Evolutionary conservation across 2,329 filamentous ascomycete genomes (phyloP).

Genomic region (Coccinonectria pachysandricola): DNA sequence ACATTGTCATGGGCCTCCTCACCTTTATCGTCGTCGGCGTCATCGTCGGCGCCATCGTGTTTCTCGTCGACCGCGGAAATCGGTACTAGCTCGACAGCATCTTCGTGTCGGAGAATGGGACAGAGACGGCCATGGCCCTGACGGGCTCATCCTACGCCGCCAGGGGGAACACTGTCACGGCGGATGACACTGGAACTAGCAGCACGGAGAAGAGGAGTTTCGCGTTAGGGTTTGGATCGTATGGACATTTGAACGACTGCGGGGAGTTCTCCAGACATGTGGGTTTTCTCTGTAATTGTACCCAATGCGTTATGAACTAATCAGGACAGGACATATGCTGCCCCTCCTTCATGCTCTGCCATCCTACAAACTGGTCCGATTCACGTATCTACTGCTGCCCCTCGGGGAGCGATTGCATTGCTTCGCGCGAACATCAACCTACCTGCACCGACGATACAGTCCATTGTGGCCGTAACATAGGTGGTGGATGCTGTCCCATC

Average conservation of each 20-base stretch:
- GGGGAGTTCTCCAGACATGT: constrained; percentile 7
- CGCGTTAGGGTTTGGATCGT: too few relatives aligned
- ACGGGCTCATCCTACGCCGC: constrained; percentile 3
- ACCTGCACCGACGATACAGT: constrained; percentile 7
- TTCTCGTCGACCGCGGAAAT: constrained; percentile 6
- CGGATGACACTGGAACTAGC: constrained; percentile 1
- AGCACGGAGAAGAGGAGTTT: constrained; percentile 1
- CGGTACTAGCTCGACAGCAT: constrained; percentile 4
- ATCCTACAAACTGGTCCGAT: constrained; percentile 4
- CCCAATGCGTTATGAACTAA: too few relatives aligned
- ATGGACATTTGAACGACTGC: constrained; percentile 6
- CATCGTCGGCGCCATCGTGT: constrained; percentile 11
- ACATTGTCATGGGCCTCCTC: constrained; percentile 16
- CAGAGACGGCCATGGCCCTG: constrained; percentile 1
- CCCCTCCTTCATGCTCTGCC: constrained; percentile 5
- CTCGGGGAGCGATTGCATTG: constrained; percentile 5
- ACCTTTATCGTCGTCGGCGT: constrained; percentile 13
- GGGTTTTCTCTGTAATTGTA: too few relatives aligned
- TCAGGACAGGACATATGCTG: constrained; percentile 9
- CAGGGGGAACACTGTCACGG: neutral
- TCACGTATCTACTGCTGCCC: constrained; percentile 8
- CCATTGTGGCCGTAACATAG: constrained; percentile 5
- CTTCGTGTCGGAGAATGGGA: neutral
- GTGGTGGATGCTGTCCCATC: constrained; percentile 8
- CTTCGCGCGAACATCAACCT: constrained; percentile 3